Evolutionary conservation across 495 filamentous ascomycete genomes (phyloP).

Genomic region (Elasticomyces elasticus): DNA sequence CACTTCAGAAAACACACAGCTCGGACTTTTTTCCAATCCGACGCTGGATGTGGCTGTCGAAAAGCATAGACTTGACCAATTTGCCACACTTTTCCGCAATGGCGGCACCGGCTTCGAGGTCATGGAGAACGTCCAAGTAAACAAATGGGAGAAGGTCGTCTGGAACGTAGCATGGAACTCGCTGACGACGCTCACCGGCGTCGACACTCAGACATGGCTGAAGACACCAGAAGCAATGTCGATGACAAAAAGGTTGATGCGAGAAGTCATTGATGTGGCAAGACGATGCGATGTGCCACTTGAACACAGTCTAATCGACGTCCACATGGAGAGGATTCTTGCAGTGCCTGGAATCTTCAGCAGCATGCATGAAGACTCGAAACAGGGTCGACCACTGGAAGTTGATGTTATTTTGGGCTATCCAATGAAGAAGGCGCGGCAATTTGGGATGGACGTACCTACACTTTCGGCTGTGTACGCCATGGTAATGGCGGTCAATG

Average conservation of each 20-base stretch:
- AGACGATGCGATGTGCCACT: slow-evolving; percentile 36
- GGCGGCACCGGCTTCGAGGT: slow-evolving; percentile 37
- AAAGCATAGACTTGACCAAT: slow-evolving; percentile 29
- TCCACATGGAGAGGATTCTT: slow-evolving; percentile 36
- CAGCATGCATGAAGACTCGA: slow-evolving; percentile 47
- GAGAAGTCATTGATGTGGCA: slow-evolving; percentile 42
- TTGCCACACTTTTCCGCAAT: slow-evolving; percentile 32
- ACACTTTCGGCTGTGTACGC: slow-evolving; percentile 31
- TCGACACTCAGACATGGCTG: slow-evolving; percentile 43
- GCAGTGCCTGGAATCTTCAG: slow-evolving; percentile 37
- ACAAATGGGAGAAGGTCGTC: slow-evolving; percentile 46
- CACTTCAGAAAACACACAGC: slow-evolving; percentile 35
- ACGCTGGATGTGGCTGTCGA: slow-evolving; percentile 22
- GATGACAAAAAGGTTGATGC: slow-evolving; percentile 38
- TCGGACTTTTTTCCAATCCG: slow-evolving; percentile 37
- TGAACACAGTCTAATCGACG: slow-evolving; percentile 33
- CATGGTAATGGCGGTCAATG: slow-evolving; percentile 35
- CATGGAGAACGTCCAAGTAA: slow-evolving; percentile 37
- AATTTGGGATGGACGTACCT: slow-evolving; percentile 40
- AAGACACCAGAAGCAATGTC: slow-evolving; percentile 35
- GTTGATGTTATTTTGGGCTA: slow-evolving; percentile 49
- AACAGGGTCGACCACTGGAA: slow-evolving; percentile 42
- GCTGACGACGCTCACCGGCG: slow-evolving; percentile 40
- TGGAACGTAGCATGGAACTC: slow-evolving; percentile 50
- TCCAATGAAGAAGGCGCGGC: slow-evolving; percentile 40